Conservation (phyloP, 2,329 filamentous ascomycete genomes). For the Neonectria faginata region DNA sequence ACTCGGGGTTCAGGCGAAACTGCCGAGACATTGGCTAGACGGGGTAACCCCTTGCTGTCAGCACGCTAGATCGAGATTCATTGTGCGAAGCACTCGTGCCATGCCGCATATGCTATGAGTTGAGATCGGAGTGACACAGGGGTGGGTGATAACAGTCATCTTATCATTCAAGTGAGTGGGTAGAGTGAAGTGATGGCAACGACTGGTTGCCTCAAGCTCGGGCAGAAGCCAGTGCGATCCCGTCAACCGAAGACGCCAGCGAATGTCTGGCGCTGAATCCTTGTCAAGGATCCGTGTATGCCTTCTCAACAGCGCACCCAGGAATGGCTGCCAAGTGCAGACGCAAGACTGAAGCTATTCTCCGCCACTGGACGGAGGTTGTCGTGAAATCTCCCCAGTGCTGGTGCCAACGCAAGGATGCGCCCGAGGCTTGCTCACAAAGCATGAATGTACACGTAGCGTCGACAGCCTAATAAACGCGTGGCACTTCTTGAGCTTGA, state of each 20-base stretch:
- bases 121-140: not conserved
- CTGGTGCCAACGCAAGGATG: not conserved
- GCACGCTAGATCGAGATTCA: not conserved
- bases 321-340: not conserved
- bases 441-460: too few species aligned
- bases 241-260: too few species aligned
- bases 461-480: too few species aligned
- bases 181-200: not conserved
- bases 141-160: not conserved
- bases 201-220: not conserved
- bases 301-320: too few species aligned
- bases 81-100: not conserved
- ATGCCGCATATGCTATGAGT: not conserved
- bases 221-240: too few species aligned
- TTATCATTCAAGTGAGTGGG: not conserved
- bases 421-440: too few species aligned
- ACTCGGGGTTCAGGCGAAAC: not conserved
- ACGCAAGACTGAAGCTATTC: not conserved
- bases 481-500: not conserved
- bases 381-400: not conserved
- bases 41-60: not conserved
- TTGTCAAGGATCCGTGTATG: too few species aligned
- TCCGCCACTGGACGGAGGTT: not conserved
- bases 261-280: too few species aligned
- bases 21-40: constrained; percentile 2